These are phyloP conservation scores for Chenopodium formosanum DNA, from an alignment of 148 eudicot genomes.

Conservation along the genomic window DNA sequence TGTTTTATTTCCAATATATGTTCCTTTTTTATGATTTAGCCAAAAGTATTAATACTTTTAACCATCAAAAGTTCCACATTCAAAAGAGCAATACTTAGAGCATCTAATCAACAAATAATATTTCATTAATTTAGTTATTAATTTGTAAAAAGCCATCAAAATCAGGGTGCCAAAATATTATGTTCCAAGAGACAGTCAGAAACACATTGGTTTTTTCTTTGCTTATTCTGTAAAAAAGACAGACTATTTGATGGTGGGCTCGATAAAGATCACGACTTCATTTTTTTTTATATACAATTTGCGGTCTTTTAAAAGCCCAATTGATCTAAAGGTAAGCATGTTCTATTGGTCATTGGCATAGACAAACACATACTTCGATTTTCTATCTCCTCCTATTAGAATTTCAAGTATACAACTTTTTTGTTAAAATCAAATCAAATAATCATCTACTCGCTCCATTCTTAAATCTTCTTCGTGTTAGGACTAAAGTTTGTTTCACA, in stretches of 20 bases:
- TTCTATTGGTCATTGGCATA: neutral
- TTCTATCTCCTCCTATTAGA: no score
- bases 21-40: constrained; percentile 1
- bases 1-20: neutral
- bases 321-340: constrained; percentile 6
- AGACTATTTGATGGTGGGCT: constrained; percentile 28
- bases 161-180: constrained; percentile 5
- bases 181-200: constrained; percentile 21
- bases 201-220: neutral
- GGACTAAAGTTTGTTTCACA: no score
- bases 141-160: constrained; percentile 21
- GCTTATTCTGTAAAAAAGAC: constrained; percentile 18
- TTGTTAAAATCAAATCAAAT: no score
- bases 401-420: no score
- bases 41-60: constrained; percentile 19
- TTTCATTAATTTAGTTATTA: neutral
- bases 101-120: constrained; percentile 4
- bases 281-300: neutral
- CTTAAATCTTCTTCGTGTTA: no score
- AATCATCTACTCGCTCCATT: no score
- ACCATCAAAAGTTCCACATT: constrained; percentile 13
- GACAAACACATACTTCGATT: no score
- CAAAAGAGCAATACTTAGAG: constrained; percentile 18
- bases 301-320: constrained; percentile 23
- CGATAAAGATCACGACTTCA: constrained; percentile 18